Evolutionary conservation across 192 early-diverging fungal genomes (phyloP).

Genomic region (Linnemannia hyalina): DNA sequence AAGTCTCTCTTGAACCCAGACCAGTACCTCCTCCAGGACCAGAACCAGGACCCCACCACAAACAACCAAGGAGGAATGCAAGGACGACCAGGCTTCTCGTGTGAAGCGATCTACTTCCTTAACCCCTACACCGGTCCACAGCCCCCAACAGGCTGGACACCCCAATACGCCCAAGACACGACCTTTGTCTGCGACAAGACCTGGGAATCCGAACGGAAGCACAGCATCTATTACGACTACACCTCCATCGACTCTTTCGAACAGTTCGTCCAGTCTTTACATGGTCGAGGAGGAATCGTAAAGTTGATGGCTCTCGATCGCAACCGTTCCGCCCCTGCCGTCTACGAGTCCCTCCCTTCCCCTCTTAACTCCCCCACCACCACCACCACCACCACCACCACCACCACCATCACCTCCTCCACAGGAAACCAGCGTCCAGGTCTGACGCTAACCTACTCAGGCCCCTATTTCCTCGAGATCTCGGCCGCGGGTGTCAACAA

Average conservation of each 20-base stretch:
- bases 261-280: constrained; percentile 7
- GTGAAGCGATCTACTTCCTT: constrained; percentile 33
- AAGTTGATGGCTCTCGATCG: constrained; percentile 50
- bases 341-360: constrained; percentile 33
- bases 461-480: constrained; percentile 60
- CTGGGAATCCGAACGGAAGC: constrained; percentile 38
- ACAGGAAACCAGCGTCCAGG: background rate
- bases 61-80: background rate
- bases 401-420: background rate
- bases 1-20: background rate
- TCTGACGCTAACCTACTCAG: constrained; percentile 34
- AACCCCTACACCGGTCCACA: background rate
- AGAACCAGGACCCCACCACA: background rate
- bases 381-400: background rate
- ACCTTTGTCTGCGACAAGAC: constrained; percentile 39
- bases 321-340: constrained; percentile 23
- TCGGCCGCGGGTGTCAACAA: constrained; percentile 62
- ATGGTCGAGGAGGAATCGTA: constrained; percentile 34
- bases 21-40: background rate
- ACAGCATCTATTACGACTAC: constrained; percentile 41
- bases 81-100: constrained; percentile 42
- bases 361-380: background rate
- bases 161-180: constrained; percentile 29
- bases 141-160: background rate
- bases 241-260: constrained; percentile 23